These are phyloP conservation scores for Esteya vermicola DNA, from an alignment of 2,329 filamentous ascomycete genomes.

Conservation along the genomic window DNA sequence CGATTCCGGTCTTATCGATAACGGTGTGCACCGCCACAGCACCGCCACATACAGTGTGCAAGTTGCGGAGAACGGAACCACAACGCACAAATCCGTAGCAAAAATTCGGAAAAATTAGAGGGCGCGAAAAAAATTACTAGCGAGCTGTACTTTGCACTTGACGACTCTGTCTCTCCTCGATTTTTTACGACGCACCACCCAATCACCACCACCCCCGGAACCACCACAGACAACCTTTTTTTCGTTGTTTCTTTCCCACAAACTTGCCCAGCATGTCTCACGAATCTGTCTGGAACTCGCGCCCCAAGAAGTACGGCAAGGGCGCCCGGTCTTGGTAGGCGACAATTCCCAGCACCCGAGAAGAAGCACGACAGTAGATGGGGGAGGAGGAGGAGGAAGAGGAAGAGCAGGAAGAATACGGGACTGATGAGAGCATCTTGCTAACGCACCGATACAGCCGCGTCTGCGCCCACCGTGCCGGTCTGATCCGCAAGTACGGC, in stretches of 20 bases:
- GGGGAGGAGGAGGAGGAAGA: neutral
- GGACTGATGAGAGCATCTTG: slow-evolving; percentile 13
- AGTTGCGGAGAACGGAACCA: too few species aligned
- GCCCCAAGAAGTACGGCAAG: slow-evolving; percentile 95
- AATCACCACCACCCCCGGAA: slow-evolving; percentile 1
- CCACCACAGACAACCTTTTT: neutral
- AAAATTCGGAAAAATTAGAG: slow-evolving; percentile 6
- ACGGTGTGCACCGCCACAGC: neutral
- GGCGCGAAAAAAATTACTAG: slow-evolving; percentile 4
- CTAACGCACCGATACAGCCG: slow-evolving; percentile 35
- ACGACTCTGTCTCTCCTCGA: too few species aligned
- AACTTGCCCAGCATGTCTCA: slow-evolving; percentile 42
- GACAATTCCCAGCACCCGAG: neutral
- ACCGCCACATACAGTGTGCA: neutral
- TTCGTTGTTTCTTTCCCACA: slow-evolving; percentile 4
- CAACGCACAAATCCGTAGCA: slow-evolving; percentile 9
- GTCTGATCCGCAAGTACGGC: slow-evolving; percentile 99
- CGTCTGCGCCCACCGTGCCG: slow-evolving; percentile 80
- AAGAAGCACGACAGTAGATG: neutral
- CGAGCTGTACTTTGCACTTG: neutral
- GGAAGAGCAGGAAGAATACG: slow-evolving; percentile 1
- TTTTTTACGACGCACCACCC: slow-evolving; percentile 1
- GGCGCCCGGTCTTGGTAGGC: slow-evolving; percentile 79
- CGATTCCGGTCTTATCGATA: slow-evolving; percentile 9
- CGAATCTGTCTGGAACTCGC: slow-evolving; percentile 99